Base-by-base conservation (phyloP, 208 protist species). In the Leishmania gerbilli region DNA sequence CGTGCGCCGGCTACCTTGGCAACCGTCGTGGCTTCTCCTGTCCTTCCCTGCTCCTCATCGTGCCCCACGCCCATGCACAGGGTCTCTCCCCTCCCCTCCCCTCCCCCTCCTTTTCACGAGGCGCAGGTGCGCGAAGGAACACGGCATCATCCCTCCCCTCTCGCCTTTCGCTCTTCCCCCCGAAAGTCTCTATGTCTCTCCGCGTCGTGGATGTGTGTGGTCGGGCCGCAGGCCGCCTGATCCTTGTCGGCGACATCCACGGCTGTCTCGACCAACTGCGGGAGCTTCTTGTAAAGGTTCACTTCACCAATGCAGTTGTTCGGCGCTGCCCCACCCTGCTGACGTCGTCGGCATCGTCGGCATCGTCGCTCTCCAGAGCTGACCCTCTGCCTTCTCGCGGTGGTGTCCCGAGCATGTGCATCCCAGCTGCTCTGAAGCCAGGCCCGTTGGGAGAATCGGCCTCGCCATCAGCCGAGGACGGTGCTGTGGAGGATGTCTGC, bases 241-340 rank as follows among this genome's bases (percentile, higher is more conserved):
- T 97, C 51, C 84, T 97, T 74, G 58, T 98, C 27, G 92, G 93
- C 37, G 95, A 97, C 82, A 80, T 96, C 17, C 92, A 97, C 72
- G 95, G 94, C 69, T 97, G 95, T 79, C 56, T 87, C 3, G 75
- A 89, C 1, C 78, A 92, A 49, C 84, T 97, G 45, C 64, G 88
- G 24, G 79, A 60, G 37, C 83, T 98, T 1, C 84, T 98, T 6
- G 24, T 67, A 1, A 87, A 87, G 24, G 82, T 91, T 13, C 21
- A 87, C 24, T 98, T 96, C 79, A 51, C 55, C 15, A 87, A 89
- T 67, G 78, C 49, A 21, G 71, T 49, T 7, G 79, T 76, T 27
- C 78, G 81, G 24, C 72, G 56, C 13, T 34, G 64, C 49, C 84
- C 80, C 13, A 67, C 76, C 21, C 78, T 84, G 31, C 77, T 88